Conservation (phyloP, 495 filamentous ascomycete genomes). For the Extremus antarcticus region DNA sequence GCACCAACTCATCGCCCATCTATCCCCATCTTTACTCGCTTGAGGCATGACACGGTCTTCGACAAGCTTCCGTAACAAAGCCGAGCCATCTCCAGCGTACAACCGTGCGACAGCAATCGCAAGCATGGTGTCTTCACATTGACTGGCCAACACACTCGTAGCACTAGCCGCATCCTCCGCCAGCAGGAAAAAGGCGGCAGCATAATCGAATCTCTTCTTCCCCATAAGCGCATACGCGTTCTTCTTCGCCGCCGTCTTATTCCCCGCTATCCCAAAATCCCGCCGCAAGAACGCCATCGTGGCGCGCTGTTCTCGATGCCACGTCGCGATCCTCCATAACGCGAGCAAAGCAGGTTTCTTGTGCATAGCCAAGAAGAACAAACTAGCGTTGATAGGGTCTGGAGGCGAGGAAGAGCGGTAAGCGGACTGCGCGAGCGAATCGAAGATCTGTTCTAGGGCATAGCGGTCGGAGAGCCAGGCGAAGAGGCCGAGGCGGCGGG, state of each 20-base stretch:
- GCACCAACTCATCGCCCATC: conserved; percentile 93
- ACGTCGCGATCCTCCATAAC: conserved; percentile 89
- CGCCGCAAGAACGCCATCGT: conserved; percentile 71
- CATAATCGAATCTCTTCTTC: conserved; percentile 87
- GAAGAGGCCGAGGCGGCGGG: conserved; percentile 58
- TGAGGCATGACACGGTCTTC: conserved; percentile 68
- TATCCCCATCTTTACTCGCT: conserved; percentile 70
- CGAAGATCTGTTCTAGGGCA: conserved; percentile 57
- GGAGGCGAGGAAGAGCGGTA: conserved; percentile 66
- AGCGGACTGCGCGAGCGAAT: conserved; percentile 80
- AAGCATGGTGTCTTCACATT: conserved; percentile 78
- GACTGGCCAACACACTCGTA: conserved; percentile 69
- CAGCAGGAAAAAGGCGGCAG: conserved; percentile 89
- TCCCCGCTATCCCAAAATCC: conserved; percentile 61
- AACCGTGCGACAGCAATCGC: conserved; percentile 82
- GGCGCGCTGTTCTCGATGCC: conserved; percentile 73
- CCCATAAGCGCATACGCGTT: conserved; percentile 96
- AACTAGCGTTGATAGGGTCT: conserved; percentile 85
- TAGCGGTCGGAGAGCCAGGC: conserved; percentile 80
- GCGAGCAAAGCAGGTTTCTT: conserved; percentile 90
- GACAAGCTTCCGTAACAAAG: conserved; percentile 60
- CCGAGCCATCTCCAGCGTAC: conserved; percentile 77
- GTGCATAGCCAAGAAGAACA: conserved; percentile 69
- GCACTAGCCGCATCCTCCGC: conserved; percentile 79
- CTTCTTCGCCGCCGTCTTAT: conserved; percentile 86